Base-by-base conservation (phyloP, 495 filamentous ascomycete species). In the Hyaloscypha variabilis region DNA sequence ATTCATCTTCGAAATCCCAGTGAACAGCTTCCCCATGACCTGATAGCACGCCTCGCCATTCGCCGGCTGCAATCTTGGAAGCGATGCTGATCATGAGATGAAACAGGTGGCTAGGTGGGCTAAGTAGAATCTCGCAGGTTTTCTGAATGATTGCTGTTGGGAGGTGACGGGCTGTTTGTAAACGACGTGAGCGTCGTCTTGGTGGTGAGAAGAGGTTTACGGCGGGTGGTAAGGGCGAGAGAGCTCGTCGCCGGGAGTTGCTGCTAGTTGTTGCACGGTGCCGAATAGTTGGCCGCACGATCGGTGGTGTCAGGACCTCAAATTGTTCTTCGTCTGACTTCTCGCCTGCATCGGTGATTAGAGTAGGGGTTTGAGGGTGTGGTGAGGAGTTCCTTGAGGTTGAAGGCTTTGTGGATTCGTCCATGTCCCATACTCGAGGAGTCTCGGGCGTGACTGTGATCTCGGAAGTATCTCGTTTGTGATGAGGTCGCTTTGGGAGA, bases 31-130 rank as follows among this genome's bases (percentile, higher is more conserved):
- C 82, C 14, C 76, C 78, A 30, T 74, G 68, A 6, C 82, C 83
- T 39, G 79, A 80, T 2, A 84, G 72, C 10, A 83, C 55, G 21
- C 82, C 84, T 34, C 78, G 73, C 82, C 83, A 83, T 67, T 85
- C 83, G 5, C 87, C 90, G 24, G 88, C 84, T 0, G 86, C 82
- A 66, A 96, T 91, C 42, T 84, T 85, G 0, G 90, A 87, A 2
- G 93, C 91, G 30, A 97, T 90, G 58, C 86, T 86, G 8, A 97
- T 81, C 80, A 97, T 91, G 49, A 95, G 76, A 8, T 86, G 81
- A 39, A 96, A 81, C 8, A 97, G 82, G 64, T 91, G 85, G 25
- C 87, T 82, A 0, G 93, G 92, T 8, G 92, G 92, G 0, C 89
- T 84, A 28, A 96, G 77, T 1, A 96, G 79, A 4, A 95, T 80